phyloP scores from a whole-genome alignment of 1,284 basidiomycete species.

The Chalciporus sp. region DNA sequence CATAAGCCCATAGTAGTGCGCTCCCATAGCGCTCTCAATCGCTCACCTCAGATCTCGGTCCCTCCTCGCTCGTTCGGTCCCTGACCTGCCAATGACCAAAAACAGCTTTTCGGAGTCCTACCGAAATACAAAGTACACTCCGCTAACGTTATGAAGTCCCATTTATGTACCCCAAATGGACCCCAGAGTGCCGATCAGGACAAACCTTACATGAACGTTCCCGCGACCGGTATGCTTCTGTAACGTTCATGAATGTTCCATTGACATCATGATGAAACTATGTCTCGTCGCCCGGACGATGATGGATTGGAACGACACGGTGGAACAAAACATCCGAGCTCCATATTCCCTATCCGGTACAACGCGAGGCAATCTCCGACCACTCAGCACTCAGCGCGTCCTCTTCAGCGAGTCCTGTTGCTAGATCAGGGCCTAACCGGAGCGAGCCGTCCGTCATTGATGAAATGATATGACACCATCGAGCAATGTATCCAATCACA shows the following conservation, averaged over 20 bases:
- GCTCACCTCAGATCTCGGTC: conserved; percentile 16
- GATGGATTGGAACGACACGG: neutral
- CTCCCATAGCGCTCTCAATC: neutral
- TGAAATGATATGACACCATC: neutral
- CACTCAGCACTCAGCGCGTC: neutral
- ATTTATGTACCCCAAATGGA: neutral
- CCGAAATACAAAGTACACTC: neutral
- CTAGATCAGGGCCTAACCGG: neutral
- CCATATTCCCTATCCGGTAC: neutral
- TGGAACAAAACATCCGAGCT: neutral
- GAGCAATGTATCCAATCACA: neutral
- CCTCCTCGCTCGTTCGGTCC: conserved; percentile 3
- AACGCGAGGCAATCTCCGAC: neutral
- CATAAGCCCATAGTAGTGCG: too few species aligned
- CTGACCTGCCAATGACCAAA: conserved; percentile 5
- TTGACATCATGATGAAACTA: neutral
- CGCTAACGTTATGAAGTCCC: neutral
- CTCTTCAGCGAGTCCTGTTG: neutral
- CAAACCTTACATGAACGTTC: neutral
- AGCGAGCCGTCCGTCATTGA: neutral
- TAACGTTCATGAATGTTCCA: neutral
- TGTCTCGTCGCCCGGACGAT: neutral
- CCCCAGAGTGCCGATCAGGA: conserved; percentile 12
- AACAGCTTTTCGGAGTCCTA: neutral
- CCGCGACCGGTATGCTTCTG: neutral